phyloP scores from a whole-genome alignment of 176 grass and related monocot species.

The sorghum (Sorghum bicolor) region DNA sequence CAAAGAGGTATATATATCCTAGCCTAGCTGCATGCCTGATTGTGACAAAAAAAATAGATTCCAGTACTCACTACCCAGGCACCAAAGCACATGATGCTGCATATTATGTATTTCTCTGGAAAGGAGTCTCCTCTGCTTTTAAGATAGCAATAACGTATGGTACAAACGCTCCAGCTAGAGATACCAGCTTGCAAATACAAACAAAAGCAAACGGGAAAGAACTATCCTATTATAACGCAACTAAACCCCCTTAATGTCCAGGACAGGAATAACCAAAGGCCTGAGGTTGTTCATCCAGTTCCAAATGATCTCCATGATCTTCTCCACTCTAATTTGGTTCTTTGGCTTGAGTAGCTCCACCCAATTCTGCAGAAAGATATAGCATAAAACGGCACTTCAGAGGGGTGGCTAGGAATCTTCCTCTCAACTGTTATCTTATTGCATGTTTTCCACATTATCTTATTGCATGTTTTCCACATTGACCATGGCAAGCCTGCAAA shows the following conservation, averaged over 20 bases:
- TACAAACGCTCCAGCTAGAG: not conserved
- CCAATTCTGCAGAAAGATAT: not conserved
- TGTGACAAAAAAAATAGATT: not conserved
- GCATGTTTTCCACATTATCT: not conserved
- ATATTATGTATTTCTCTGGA: not conserved
- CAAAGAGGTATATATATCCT: constrained; percentile 66
- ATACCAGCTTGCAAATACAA: not conserved
- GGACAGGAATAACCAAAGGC: no score
- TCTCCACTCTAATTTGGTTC: no score
- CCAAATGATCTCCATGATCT: no score
- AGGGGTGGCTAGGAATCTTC: not conserved
- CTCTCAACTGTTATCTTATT: not conserved
- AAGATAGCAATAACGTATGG: not conserved
- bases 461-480: not conserved
- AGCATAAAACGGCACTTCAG: not conserved
- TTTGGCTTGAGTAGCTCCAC: not conserved
- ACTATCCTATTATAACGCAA: no score
- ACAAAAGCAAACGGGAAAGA: no score
- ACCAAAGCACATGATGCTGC: not conserved
- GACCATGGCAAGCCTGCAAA: not conserved
- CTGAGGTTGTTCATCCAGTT: no score
- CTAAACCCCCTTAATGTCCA: no score
- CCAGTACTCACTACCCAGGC: not conserved
- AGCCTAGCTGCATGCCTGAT: not conserved
- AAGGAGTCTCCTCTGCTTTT: not conserved